Evolutionary conservation across 345 rosid species (phyloP), one percentile per base, ranked within the genome.

Genomic region (Physaria fendleri): DNA sequence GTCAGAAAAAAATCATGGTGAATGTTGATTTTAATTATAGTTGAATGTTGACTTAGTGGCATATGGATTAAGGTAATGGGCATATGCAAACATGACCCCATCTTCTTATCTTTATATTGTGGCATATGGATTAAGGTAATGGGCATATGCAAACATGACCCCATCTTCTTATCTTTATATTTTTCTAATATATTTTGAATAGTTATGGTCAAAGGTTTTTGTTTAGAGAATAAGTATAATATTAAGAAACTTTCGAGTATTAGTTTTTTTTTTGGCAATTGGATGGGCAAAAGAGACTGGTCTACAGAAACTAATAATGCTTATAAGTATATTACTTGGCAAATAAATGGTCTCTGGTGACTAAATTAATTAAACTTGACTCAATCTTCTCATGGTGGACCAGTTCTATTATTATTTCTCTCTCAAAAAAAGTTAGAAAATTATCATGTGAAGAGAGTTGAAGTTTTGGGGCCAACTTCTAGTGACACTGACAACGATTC

Each of bases 381-480:
- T 62, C 73, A 38, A 37, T 54, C 68, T 54, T 15, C 23, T 48
- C 8, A 33, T 13, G 48, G 59, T 67, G 65, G 72, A 68, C 72
- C 71, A 65, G 51, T 41, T 68, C 66, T 38, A 37, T 37, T 59
- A 51, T 59, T 59, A 51, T 59, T 32, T 58, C 64, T 47, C 71
- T 59, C 33, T 68, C 46, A 43, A 11, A 44, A 49, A 15, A 14
- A 21, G 25, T 29, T 33, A 40, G 65, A 76, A 75, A 66, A 83
- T 76, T 79, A 75, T 81, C 77, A 57, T 29, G 59, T 25, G 67
- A 61, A 41, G 66, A 53, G 52, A 51, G 59, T 64, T 59, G 61
- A 71, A 48, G 16, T 64, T 50, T 15, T 0, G 60, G 53, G 54
- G 1, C 54, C 71, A 39, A 57, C 48, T 34, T 62, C 63, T 58